These are phyloP conservation scores for Neospermospora avenae DNA, from an alignment of 2,329 filamentous ascomycete species.

Conservation along the genomic window DNA sequence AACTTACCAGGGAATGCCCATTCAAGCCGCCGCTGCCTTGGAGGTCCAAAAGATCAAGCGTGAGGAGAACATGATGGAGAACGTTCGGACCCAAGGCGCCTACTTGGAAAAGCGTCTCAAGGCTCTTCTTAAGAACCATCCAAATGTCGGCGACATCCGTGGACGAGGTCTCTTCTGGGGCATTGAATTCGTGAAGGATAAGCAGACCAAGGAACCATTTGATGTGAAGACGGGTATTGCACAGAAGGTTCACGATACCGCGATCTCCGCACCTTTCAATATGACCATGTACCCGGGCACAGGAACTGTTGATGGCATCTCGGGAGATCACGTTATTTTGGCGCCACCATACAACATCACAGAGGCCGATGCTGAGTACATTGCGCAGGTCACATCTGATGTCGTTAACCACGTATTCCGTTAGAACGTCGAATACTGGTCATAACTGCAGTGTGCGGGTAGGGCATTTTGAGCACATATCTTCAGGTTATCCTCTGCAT, in stretches of 20 bases:
- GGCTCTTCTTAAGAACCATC: constrained; percentile 41
- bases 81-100: constrained; percentile 52
- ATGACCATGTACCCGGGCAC: constrained; percentile 59
- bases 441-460: too few species aligned
- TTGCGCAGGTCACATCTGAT: constrained; percentile 43
- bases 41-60: constrained; percentile 59
- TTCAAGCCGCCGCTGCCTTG: constrained; percentile 58
- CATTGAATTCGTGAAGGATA: constrained; percentile 53
- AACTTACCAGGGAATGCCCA: constrained; percentile 60
- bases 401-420: constrained; percentile 28
- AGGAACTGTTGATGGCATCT: constrained; percentile 52
- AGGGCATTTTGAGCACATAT: too few species aligned
- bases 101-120: constrained; percentile 45
- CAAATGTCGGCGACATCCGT: constrained; percentile 57
- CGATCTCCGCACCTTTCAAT: constrained; percentile 39
- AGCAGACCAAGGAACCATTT: constrained; percentile 47
- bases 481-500: too few species aligned
- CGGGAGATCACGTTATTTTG: constrained; percentile 60
- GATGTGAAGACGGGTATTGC: constrained; percentile 42
- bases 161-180: constrained; percentile 58
- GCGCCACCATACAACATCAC: constrained; percentile 59
- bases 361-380: constrained; percentile 48
- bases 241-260: constrained; percentile 47
- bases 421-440: neutral
- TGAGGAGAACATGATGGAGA: constrained; percentile 54